Percentiles rank a stretch among this genome's conserved stretches.
Conservation (phyloP, 768 basidiomycete genomes). For the Mrakia gelida region DNA sequence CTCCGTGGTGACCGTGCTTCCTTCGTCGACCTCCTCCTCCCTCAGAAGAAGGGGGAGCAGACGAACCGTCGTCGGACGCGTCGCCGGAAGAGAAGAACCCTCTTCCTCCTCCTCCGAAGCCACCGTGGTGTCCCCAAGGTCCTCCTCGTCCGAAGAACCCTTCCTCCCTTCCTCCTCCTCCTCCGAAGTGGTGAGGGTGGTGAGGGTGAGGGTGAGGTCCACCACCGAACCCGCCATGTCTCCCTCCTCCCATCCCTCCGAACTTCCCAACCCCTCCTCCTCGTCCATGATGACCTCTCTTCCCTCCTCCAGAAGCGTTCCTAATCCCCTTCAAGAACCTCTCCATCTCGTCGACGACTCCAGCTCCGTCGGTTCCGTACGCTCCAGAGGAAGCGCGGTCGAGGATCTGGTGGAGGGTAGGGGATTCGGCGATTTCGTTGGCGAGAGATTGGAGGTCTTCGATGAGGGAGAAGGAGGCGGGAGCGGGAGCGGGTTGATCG, state of each 20-base stretch:
- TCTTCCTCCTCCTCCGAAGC: no score
- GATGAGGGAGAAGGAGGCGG: not conserved
- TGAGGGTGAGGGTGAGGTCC: not conserved
- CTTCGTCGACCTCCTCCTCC: not conserved
- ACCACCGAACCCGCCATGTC: not conserved
- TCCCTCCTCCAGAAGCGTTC: not conserved
- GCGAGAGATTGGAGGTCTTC: constrained; percentile 3
- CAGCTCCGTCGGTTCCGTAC: not conserved
- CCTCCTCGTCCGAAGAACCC: constrained; percentile 3
- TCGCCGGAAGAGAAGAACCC: no score
- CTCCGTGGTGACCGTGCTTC: not conserved
- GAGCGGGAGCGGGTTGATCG: not conserved
- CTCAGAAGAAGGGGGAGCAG: no score
- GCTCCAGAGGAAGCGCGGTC: not conserved
- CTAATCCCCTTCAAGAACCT: not conserved
- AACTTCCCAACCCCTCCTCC: not conserved
- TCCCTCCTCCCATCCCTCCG: not conserved
- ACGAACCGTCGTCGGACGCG: not conserved
- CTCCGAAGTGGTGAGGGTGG: no score
- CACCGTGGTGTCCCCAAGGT: not conserved
- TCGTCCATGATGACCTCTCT: not conserved
- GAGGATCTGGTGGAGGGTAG: not conserved
- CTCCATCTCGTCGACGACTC: constrained; percentile 5
- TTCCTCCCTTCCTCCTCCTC: not conserved
- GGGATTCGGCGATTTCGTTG: not conserved